Percentiles rank a stretch among this genome's conserved stretches.
phyloP scores from a whole-genome alignment of 2,329 filamentous ascomycete species.

The Chaetothyriales sp. region DNA sequence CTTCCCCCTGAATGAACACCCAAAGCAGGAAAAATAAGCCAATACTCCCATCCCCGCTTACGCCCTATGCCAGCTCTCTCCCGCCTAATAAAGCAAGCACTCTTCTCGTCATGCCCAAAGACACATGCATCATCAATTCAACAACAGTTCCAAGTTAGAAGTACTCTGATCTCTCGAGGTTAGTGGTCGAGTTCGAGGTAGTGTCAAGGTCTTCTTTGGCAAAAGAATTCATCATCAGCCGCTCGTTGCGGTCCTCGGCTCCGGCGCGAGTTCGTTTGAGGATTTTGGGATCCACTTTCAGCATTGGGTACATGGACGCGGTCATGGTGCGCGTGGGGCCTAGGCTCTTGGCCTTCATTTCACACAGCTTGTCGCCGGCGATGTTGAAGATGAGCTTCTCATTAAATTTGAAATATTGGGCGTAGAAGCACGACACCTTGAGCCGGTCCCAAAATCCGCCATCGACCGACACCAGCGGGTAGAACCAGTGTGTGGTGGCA shows the following conservation, averaged over 20 bases:
- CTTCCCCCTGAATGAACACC: no score
- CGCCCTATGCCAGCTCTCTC: no score
- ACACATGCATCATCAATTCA: no score
- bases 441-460: neutral
- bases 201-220: no score
- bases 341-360: slow-evolving; percentile 17
- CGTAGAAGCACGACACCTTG: neutral
- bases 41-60: no score
- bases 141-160: neutral
- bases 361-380: slow-evolving; percentile 20
- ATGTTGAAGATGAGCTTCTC: slow-evolving; percentile 16
- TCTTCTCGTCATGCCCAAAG: no score
- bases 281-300: slow-evolving; percentile 11
- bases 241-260: neutral
- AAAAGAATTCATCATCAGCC: neutral
- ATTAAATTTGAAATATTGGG: neutral
- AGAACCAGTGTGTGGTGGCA: neutral
- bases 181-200: neutral
- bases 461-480: neutral
- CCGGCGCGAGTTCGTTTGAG: neutral
- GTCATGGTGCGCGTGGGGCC: slow-evolving; percentile 3
- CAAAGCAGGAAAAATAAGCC: no score
- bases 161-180: neutral
- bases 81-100: no score
- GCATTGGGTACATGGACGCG: slow-evolving; percentile 1